Evolutionary conservation across 2,329 filamentous ascomycete genomes (phyloP).

Genomic region (Tricladium varicosporioides): DNA sequence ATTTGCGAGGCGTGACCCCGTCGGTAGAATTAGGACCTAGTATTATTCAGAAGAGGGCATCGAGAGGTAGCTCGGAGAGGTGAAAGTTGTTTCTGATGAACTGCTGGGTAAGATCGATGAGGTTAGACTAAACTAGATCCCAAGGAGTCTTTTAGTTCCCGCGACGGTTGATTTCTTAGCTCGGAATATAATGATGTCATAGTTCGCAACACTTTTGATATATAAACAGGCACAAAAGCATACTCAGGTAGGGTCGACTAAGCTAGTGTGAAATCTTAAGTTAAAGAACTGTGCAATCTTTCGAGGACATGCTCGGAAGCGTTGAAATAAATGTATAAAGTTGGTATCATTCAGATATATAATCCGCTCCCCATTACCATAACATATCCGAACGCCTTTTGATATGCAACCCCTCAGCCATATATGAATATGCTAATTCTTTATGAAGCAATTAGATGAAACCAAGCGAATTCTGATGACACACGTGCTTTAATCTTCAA

Average conservation of each 20-base stretch:
- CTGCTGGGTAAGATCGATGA: constrained; percentile 30
- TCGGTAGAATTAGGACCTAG: constrained; percentile 67
- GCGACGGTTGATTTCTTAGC: no score
- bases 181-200: constrained; percentile 1
- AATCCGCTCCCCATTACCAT: no score
- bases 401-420: background rate
- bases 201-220: background rate
- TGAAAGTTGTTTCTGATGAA: constrained; percentile 58
- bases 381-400: background rate
- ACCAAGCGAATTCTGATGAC: background rate
- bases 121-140: no score
- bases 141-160: no score
- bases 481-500: constrained; percentile 19
- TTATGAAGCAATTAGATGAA: background rate
- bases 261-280: no score
- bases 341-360: background rate
- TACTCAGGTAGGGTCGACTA: no score
- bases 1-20: constrained; percentile 57
- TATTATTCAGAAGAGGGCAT: constrained; percentile 69
- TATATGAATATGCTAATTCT: background rate
- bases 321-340: background rate
- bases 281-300: no score
- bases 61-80: constrained; percentile 56
- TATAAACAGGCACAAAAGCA: no score
- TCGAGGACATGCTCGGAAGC: background rate